These are phyloP conservation scores for Parmelia sp. DNA, from an alignment of 495 filamentous ascomycete genomes.

Conservation along the genomic window DNA sequence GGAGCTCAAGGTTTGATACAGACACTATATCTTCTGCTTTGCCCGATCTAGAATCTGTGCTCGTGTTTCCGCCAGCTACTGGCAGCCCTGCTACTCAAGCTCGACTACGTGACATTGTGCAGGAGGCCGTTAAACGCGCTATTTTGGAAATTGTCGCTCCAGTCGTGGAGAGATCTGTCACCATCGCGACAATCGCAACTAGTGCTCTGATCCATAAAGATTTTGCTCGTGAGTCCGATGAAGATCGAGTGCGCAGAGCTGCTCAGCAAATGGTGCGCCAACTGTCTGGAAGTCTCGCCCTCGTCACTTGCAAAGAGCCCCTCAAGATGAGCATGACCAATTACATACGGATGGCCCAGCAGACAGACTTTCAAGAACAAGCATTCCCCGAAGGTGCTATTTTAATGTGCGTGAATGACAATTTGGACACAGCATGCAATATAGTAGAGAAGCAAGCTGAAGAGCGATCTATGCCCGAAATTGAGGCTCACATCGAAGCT, in stretches of 20 bases:
- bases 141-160: slow-evolving; percentile 93
- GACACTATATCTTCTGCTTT: slow-evolving; percentile 66
- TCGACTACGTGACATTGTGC: slow-evolving; percentile 73
- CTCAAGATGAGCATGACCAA: slow-evolving; percentile 92
- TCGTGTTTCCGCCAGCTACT: slow-evolving; percentile 69
- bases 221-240: slow-evolving; percentile 86
- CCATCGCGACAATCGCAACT: slow-evolving; percentile 93
- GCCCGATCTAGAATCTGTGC: slow-evolving; percentile 66
- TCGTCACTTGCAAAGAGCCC: slow-evolving; percentile 98
- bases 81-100: slow-evolving; percentile 63
- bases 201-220: slow-evolving; percentile 91
- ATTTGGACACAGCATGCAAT: slow-evolving; percentile 84
- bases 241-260: slow-evolving; percentile 72
- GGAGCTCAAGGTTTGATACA: slow-evolving; percentile 63
- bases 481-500: slow-evolving; percentile 79
- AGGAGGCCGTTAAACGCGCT: slow-evolving; percentile 74
- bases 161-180: slow-evolving; percentile 93
- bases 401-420: slow-evolving; percentile 97
- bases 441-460: slow-evolving; percentile 93
- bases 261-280: slow-evolving; percentile 89
- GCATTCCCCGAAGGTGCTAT: slow-evolving; percentile 80
- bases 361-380: slow-evolving; percentile 59
- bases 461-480: slow-evolving; percentile 84
- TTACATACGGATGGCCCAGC: slow-evolving; percentile 74
- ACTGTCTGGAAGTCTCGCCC: slow-evolving; percentile 83